A percentile compares a stretch with the other conserved stretches of the same genome.
Evolutionary conservation across 2,329 filamentous ascomycete species (phyloP).

Genomic region (Didymella arachidicola): DNA sequence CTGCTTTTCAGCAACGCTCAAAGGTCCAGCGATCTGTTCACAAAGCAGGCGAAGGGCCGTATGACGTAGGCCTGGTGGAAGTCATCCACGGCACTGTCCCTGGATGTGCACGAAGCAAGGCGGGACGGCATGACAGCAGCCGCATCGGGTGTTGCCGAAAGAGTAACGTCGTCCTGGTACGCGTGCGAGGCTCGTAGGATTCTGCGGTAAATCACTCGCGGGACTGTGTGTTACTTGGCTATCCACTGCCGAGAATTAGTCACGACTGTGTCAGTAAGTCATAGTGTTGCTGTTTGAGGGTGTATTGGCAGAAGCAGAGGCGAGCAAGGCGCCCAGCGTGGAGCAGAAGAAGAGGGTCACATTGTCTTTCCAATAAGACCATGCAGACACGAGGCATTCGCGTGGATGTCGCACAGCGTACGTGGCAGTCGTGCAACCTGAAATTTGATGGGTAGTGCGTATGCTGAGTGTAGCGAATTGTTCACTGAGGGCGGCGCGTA

Average conservation of each 20-base stretch:
- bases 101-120: conserved; percentile 7
- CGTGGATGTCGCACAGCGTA: conserved; percentile 14
- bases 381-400: conserved; percentile 23
- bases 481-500: conserved; percentile 2
- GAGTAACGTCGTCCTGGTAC: conserved; percentile 1
- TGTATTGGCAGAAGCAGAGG: conserved; percentile 11
- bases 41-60: neutral
- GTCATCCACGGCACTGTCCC: conserved; percentile 4
- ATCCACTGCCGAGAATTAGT: conserved; percentile 7
- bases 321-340: conserved; percentile 15
- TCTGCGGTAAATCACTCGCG: conserved; percentile 5
- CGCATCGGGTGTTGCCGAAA: conserved; percentile 1
- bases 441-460: neutral
- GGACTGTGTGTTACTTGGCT: conserved; percentile 10
- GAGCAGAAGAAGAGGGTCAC: conserved; percentile 15
- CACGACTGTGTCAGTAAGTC: conserved; percentile 14
- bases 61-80: conserved; percentile 2
- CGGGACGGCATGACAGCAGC: conserved; percentile 17
- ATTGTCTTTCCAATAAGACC: conserved; percentile 14
- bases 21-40: neutral
- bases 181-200: conserved; percentile 8
- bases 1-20: conserved; percentile 1
- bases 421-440: conserved; percentile 11
- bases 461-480: conserved; percentile 1
- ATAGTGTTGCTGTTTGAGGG: conserved; percentile 6